phyloP scores from a whole-genome alignment of 2,329 filamentous ascomycete species.

The Sarocladium brachiariae region DNA sequence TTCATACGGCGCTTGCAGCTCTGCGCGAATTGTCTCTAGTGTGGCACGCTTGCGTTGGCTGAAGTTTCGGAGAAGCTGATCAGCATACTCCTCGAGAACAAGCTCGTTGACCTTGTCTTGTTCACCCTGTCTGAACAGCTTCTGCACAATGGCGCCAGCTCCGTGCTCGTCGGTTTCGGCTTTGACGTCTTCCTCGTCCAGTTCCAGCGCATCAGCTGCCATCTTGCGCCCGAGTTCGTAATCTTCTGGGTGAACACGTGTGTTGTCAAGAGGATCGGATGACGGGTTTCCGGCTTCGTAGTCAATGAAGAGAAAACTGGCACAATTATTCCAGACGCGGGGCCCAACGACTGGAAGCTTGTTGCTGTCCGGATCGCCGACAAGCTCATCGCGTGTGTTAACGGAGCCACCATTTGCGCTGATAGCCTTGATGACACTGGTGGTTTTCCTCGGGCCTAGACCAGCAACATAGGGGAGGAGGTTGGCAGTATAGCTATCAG shows the following conservation, averaged over 20 bases:
- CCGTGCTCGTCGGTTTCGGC: slow-evolving; percentile 88
- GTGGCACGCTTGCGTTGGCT: slow-evolving; percentile 93
- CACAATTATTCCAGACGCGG: slow-evolving; percentile 92
- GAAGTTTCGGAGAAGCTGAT: slow-evolving; percentile 88
- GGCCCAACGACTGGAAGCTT: slow-evolving; percentile 76
- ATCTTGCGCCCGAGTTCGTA: slow-evolving; percentile 98
- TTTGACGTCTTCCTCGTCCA: slow-evolving; percentile 97
- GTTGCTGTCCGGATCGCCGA: slow-evolving; percentile 78
- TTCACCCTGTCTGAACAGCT: slow-evolving; percentile 89
- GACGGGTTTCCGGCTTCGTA: slow-evolving; percentile 76
- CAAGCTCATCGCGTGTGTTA: slow-evolving; percentile 75
- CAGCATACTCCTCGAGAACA: slow-evolving; percentile 92
- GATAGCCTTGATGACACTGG: slow-evolving; percentile 67
- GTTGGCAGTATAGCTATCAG: slow-evolving; percentile 74
- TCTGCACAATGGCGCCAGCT: slow-evolving; percentile 81
- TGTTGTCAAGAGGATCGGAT: slow-evolving; percentile 92
- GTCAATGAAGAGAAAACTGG: slow-evolving; percentile 86
- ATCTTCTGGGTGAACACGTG: slow-evolving; percentile 94
- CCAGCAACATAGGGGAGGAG: slow-evolving; percentile 87
- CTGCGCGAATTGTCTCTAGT: slow-evolving; percentile 89
- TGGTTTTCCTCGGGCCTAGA: slow-evolving; percentile 85
- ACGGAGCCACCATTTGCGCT: slow-evolving; percentile 85
- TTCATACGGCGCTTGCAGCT: slow-evolving; percentile 88
- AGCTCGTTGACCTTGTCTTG: slow-evolving; percentile 95
- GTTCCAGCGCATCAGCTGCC: slow-evolving; percentile 90